Conservation (phyloP, 2,329 filamentous ascomycete species). For the Colletotrichum sojae region DNA sequence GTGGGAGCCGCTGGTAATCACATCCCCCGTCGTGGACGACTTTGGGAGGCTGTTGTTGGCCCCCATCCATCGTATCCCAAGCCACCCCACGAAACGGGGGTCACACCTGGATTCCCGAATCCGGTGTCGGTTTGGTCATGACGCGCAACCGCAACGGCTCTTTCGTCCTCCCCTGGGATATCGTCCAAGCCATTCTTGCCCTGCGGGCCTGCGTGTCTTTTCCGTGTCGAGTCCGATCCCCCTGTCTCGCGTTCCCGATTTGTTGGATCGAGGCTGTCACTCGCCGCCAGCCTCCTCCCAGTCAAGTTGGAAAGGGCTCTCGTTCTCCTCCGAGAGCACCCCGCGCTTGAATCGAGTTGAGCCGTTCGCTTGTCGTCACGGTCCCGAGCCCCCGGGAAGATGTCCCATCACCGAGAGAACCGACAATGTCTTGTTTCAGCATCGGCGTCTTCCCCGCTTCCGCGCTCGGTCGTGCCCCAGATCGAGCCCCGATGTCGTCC, state of each 20-base stretch:
- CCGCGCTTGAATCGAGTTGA: neutral
- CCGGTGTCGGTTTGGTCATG: conserved; percentile 28
- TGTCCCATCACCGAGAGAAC: conserved; percentile 17
- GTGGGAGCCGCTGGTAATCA: conserved; percentile 33
- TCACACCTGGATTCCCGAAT: conserved; percentile 32
- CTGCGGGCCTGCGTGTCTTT: conserved; percentile 7
- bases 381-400: conserved; percentile 10
- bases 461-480: conserved; percentile 22
- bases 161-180: conserved; percentile 1
- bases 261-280: conserved; percentile 9
- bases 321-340: neutral
- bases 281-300: neutral
- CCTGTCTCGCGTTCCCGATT: conserved; percentile 10
- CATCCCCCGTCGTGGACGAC: conserved; percentile 6
- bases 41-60: conserved; percentile 21
- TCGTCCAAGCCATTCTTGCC: conserved; percentile 2
- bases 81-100: conserved; percentile 38
- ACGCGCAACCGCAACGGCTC: conserved; percentile 23
- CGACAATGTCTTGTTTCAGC: conserved; percentile 21
- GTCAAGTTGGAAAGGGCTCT: neutral
- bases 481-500: conserved; percentile 32
- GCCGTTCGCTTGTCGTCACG: neutral
- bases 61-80: conserved; percentile 29
- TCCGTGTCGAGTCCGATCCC: conserved; percentile 23
- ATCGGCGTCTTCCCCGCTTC: conserved; percentile 29